Conservation (phyloP, 306 rosid species). For the Cucurbita moschata region DNA sequence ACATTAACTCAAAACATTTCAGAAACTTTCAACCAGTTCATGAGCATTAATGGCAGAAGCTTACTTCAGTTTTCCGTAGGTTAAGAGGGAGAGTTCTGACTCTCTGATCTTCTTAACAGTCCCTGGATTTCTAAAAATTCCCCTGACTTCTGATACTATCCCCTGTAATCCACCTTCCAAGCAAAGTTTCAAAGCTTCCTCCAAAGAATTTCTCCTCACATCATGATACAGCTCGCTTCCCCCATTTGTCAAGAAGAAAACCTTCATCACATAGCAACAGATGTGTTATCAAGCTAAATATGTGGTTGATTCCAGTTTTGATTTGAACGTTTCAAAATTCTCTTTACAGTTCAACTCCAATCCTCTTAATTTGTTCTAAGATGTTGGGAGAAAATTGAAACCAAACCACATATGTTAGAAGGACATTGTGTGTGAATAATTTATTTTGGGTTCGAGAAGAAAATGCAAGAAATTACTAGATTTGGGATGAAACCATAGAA, state of each 20-base stretch:
- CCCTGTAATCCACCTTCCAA: conserved; percentile 76
- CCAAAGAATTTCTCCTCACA: conserved; percentile 74
- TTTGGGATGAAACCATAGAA: background rate
- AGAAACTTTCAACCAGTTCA: background rate
- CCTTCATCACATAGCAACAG: conserved; percentile 23
- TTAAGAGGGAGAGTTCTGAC: conserved; percentile 58
- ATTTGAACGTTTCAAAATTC: background rate
- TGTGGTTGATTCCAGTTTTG: background rate
- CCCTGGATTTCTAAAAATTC: conserved; percentile 58
- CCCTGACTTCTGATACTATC: conserved; percentile 75
- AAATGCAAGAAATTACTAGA: background rate
- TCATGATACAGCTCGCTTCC: conserved; percentile 60
- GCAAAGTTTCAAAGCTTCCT: conserved; percentile 75
- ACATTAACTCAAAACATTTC: background rate
- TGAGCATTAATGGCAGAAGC: background rate
- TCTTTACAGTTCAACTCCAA: too few relatives aligned
- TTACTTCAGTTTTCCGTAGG: conserved; percentile 76
- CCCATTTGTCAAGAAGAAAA: conserved; percentile 84
- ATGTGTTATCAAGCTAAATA: background rate
- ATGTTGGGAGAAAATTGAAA: too few relatives aligned
- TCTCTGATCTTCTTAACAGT: conserved; percentile 57
- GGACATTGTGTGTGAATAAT: too few relatives aligned
- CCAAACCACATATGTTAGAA: too few relatives aligned
- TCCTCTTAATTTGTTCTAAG: too few relatives aligned
- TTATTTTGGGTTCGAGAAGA: too few relatives aligned